phyloP scores from a whole-genome alignment of 2,329 filamentous ascomycete genomes.

The Berkeleyomyces rouxiae region DNA sequence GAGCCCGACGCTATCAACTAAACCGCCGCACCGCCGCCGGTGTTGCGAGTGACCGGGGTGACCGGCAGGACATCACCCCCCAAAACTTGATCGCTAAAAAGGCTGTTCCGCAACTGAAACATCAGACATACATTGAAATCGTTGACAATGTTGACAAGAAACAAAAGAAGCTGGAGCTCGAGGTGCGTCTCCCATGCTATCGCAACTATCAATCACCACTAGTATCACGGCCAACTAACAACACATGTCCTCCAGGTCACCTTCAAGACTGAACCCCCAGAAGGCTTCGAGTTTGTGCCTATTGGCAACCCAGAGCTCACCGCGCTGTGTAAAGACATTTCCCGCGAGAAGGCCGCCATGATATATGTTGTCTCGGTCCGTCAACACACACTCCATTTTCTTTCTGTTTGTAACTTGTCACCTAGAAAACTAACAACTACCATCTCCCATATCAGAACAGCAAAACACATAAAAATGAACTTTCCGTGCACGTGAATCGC shows the following conservation, averaged over 20 bases:
- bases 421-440: background rate
- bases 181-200: conserved; percentile 27
- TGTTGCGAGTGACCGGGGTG: background rate
- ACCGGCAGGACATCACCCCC: background rate
- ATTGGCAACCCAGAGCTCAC: conserved; percentile 46
- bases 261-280: conserved; percentile 33
- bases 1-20: background rate
- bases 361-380: conserved; percentile 51
- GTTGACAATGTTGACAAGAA: conserved; percentile 48
- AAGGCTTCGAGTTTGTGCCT: conserved; percentile 46
- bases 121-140: conserved; percentile 47
- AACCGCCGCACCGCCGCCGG: background rate
- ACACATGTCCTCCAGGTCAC: conserved; percentile 31
- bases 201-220: background rate
- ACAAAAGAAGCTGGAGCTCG: conserved; percentile 40
- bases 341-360: conserved; percentile 43
- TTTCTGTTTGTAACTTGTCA: background rate
- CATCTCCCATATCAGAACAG: conserved; percentile 18
- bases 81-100: conserved; percentile 24
- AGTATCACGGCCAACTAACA: conserved; percentile 10
- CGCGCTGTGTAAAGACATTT: conserved; percentile 45
- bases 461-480: conserved; percentile 21
- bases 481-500: conserved; percentile 39
- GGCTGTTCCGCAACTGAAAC: conserved; percentile 31
- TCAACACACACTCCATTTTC: background rate